These are phyloP conservation scores for Rhizopogon rudus DNA, from an alignment of 768 basidiomycete species.

Conservation along the genomic window DNA sequence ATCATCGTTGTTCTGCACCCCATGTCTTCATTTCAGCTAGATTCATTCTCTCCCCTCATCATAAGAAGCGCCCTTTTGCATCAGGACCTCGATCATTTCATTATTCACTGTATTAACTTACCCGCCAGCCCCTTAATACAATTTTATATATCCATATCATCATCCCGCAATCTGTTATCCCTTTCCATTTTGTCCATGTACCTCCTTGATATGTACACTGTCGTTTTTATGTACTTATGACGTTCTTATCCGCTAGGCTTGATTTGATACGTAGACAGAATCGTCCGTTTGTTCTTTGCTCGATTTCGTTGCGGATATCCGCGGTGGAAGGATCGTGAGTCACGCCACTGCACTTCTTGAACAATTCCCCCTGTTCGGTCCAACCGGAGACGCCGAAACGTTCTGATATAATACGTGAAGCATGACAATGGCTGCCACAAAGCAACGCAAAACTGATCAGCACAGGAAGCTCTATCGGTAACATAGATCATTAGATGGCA, in stretches of 20 bases:
- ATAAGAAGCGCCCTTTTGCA: conserved; percentile 27
- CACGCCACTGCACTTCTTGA: neutral
- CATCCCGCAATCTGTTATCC: conserved; percentile 20
- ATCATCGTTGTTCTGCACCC: conserved; percentile 22
- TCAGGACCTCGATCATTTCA: conserved; percentile 33
- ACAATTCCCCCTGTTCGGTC: neutral
- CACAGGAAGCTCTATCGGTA: neutral
- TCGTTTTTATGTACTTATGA: conserved; percentile 26
- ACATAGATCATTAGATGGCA: neutral
- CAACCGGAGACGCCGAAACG: neutral
- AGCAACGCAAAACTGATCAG: neutral
- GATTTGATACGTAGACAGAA: conserved; percentile 1
- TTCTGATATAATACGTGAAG: neutral
- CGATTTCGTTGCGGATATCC: conserved; percentile 19
- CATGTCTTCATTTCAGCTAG: conserved; percentile 31
- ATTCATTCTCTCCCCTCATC: conserved; percentile 16
- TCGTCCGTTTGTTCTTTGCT: neutral
- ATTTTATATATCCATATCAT: conserved; percentile 22
- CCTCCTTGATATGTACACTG: conserved; percentile 13
- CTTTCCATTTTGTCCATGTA: conserved; percentile 12
- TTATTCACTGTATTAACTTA: conserved; percentile 29
- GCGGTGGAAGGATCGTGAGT: conserved; percentile 18
- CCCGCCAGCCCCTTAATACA: conserved; percentile 30
- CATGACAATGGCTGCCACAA: neutral
- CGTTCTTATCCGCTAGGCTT: conserved; percentile 3